Percentiles rank a stretch among this genome's conserved stretches.
phyloP scores from a whole-genome alignment of 768 basidiomycete genomes.

The Gyrodon lividus region DNA sequence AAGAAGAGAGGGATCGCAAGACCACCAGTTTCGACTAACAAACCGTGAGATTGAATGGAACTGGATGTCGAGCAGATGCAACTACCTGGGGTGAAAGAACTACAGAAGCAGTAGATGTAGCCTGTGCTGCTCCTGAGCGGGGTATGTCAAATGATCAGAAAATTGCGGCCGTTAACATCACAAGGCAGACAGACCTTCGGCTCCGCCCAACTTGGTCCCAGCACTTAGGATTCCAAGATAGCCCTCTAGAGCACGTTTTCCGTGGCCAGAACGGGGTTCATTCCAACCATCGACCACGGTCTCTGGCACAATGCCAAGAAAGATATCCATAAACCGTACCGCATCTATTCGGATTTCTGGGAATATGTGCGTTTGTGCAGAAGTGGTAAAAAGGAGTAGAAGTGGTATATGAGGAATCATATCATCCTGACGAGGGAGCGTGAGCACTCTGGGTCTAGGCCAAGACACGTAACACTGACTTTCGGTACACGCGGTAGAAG shows the following conservation, averaged over 20 bases:
- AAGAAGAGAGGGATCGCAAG: conserved; percentile 66
- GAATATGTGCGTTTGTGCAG: conserved; percentile 92
- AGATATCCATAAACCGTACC: conserved; percentile 71
- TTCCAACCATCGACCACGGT: conserved; percentile 70
- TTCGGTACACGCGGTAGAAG: conserved; percentile 60
- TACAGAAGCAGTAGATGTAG: conserved; percentile 64
- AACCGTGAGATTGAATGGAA: conserved; percentile 6
- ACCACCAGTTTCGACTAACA: conserved; percentile 76
- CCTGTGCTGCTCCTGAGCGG: conserved; percentile 30
- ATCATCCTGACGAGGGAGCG: conserved; percentile 48
- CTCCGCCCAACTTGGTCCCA: conserved; percentile 59
- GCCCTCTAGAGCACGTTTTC: conserved; percentile 68
- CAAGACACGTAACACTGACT: conserved; percentile 36
- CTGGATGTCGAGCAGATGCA: background rate
- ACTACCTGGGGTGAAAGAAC: conserved; percentile 61
- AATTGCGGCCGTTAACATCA: background rate
- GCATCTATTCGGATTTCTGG: conserved; percentile 93
- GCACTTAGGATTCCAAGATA: conserved; percentile 78
- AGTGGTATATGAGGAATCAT: conserved; percentile 72
- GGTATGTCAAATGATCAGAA: background rate
- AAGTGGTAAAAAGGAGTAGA: conserved; percentile 82
- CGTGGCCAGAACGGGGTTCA: conserved; percentile 48
- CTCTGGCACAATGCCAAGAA: conserved; percentile 69
- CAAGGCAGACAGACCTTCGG: conserved; percentile 42
- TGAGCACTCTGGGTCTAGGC: conserved; percentile 5